A percentile compares a stretch with the other conserved stretches of the same genome.
Evolutionary conservation across 768 basidiomycete genomes (phyloP).

Genomic region (Leccinum olivaceopallidum): DNA sequence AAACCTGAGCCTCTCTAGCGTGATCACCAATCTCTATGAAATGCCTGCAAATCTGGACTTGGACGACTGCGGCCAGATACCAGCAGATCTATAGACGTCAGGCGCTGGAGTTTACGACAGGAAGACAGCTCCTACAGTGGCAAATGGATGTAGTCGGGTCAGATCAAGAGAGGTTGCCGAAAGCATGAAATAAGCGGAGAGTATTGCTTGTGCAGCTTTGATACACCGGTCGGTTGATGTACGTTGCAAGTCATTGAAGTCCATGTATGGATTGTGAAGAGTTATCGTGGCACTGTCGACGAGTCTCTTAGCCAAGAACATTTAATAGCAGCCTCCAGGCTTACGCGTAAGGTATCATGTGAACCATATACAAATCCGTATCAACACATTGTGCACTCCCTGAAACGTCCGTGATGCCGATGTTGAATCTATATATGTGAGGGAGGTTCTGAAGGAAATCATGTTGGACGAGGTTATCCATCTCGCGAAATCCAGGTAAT

Average conservation of each 20-base stretch:
- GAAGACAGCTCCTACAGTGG: constrained; percentile 54
- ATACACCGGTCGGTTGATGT: constrained; percentile 71
- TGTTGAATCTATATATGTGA: constrained; percentile 60
- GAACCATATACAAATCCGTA: constrained; percentile 86
- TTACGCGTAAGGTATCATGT: constrained; percentile 84
- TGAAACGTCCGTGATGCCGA: constrained; percentile 58
- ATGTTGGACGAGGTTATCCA: constrained; percentile 66
- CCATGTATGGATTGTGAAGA: constrained; percentile 80
- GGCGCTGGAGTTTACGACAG: constrained; percentile 8
- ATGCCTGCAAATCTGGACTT: constrained; percentile 84
- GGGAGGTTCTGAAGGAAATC: constrained; percentile 76
- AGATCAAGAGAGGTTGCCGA: constrained; percentile 84
- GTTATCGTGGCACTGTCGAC: constrained; percentile 76
- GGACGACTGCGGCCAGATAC: constrained; percentile 87
- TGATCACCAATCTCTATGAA: constrained; percentile 81
- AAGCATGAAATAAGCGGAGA: constrained; percentile 73
- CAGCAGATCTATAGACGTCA: constrained; percentile 68
- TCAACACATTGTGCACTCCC: constrained; percentile 61
- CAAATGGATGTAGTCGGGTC: constrained; percentile 77
- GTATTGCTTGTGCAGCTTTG: constrained; percentile 70
- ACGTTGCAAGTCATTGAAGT: constrained; percentile 66
- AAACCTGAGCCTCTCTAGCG: constrained; percentile 71
- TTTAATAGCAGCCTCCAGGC: constrained; percentile 19
- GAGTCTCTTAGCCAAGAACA: constrained; percentile 12
- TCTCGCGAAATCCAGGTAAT: constrained; percentile 62